Percentiles rank a stretch among this genome's conserved stretches.
These are phyloP conservation scores for Rhodosporidiobolus odoratus DNA, from an alignment of 768 basidiomycete genomes.

Conservation along the genomic window DNA sequence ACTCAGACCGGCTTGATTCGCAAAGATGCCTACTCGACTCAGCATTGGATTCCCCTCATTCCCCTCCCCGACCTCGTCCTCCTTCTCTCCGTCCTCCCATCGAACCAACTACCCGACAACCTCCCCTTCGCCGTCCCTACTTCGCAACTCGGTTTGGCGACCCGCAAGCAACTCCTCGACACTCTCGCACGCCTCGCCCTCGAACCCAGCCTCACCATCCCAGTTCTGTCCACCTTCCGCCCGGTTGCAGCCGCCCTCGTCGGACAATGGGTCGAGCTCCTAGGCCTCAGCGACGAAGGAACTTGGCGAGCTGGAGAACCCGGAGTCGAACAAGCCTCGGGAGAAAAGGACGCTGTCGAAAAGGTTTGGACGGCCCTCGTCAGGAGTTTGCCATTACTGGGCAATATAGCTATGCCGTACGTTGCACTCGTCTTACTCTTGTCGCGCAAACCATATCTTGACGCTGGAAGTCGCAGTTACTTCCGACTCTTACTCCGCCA, in stretches of 20 bases:
- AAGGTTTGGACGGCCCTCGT: conserved; percentile 48
- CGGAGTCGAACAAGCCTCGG: conserved; percentile 36
- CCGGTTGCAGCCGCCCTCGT: conserved; percentile 75
- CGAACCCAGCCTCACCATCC: conserved; percentile 59
- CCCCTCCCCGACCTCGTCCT: conserved; percentile 19
- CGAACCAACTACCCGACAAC: not conserved
- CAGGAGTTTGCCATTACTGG: conserved; percentile 37
- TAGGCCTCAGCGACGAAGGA: conserved; percentile 46
- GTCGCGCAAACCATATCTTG: conserved; percentile 63
- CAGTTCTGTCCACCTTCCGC: conserved; percentile 62
- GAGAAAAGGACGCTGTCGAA: conserved; percentile 44
- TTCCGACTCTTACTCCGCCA: conserved; percentile 28
- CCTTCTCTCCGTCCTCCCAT: conserved; percentile 9
- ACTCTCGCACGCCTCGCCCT: conserved; percentile 60
- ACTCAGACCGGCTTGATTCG: not conserved
- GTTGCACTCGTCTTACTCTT: conserved; percentile 22
- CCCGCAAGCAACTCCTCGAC: conserved; percentile 48
- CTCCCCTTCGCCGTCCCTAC: conserved; percentile 4
- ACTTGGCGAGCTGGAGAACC: conserved; percentile 17
- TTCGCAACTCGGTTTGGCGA: not conserved
- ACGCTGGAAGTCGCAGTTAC: conserved; percentile 44
- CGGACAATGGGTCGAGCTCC: conserved; percentile 68
- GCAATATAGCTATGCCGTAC: conserved; percentile 46
- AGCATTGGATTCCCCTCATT: conserved; percentile 24
- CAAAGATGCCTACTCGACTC: not conserved